Evolutionary conservation across 805 yeast species (phyloP).

Genomic region (Saturnispora bothae): DNA sequence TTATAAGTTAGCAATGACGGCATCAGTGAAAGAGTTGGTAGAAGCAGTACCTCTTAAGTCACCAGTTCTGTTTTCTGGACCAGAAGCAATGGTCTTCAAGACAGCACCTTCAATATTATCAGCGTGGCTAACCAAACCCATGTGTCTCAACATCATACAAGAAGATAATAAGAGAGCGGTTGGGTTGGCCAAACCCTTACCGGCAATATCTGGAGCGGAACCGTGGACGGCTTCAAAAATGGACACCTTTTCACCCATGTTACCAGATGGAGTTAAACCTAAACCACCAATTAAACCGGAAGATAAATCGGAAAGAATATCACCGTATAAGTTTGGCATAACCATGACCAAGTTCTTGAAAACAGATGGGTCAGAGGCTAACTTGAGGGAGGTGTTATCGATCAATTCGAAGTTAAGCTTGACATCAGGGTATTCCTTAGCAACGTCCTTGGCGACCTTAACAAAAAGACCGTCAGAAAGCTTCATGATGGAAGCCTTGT

Average conservation of each 20-base stretch:
- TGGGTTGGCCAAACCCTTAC: slow-evolving; percentile 98
- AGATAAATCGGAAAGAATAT: slow-evolving; percentile 94
- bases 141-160: slow-evolving; percentile 98
- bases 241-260: slow-evolving; percentile 97
- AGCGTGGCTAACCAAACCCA: slow-evolving; percentile 79
- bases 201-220: slow-evolving; percentile 99
- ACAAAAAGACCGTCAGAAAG: slow-evolving; percentile 96
- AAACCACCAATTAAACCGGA: slow-evolving; percentile 98
- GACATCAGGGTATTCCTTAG: slow-evolving; percentile 86
- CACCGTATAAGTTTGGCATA: slow-evolving; percentile 99
- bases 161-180: slow-evolving; percentile 93
- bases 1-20: slow-evolving; percentile 73
- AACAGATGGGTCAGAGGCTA: slow-evolving; percentile 80
- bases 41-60: slow-evolving; percentile 90
- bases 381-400: slow-evolving; percentile 88
- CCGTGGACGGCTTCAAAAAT: slow-evolving; percentile 99
- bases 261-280: slow-evolving; percentile 98
- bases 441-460: slow-evolving; percentile 79
- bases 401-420: slow-evolving; percentile 75
- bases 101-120: slow-evolving; percentile 84
- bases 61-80: slow-evolving; percentile 91
- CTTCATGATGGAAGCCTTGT: slow-evolving; percentile 98
- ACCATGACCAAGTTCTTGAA: slow-evolving; percentile 85
- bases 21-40: slow-evolving; percentile 82
- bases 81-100: slow-evolving; percentile 81